Conservation (phyloP, 306 rosid genomes). For the Luffa aegyptiaca region DNA sequence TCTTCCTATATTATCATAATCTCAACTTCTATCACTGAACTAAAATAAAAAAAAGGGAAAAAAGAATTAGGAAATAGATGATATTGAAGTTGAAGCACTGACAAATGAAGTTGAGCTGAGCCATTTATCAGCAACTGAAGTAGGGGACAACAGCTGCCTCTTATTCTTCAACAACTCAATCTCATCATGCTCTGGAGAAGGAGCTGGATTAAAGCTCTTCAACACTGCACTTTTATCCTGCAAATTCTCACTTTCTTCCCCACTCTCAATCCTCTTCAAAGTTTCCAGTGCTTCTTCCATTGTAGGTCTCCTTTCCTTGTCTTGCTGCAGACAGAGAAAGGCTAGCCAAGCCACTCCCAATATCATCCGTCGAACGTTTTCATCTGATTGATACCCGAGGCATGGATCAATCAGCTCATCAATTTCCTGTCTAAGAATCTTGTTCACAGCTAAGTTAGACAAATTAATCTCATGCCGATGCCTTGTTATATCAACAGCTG, state of each 20-base stretch:
- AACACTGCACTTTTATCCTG: not conserved
- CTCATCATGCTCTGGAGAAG: slow-evolving; percentile 37
- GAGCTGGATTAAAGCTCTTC: not conserved
- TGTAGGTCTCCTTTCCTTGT: slow-evolving; percentile 58
- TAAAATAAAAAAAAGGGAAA: not conserved
- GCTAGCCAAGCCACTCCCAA: slow-evolving; percentile 52
- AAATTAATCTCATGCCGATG: slow-evolving; percentile 51
- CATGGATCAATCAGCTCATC: slow-evolving; percentile 42
- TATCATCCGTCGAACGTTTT: slow-evolving; percentile 31
- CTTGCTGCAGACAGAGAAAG: slow-evolving; percentile 51
- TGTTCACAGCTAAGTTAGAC: slow-evolving; percentile 34
- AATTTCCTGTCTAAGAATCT: slow-evolving; percentile 28
- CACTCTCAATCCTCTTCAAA: slow-evolving; percentile 29
- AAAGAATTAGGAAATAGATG: not conserved
- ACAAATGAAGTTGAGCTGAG: slow-evolving; percentile 23
- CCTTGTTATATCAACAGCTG: slow-evolving; percentile 52
- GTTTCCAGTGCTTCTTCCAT: slow-evolving; percentile 45
- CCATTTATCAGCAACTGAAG: slow-evolving; percentile 32
- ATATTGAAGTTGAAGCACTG: slow-evolving; percentile 18
- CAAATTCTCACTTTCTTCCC: slow-evolving; percentile 18
- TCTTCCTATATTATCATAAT: not conserved
- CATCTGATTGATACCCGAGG: slow-evolving; percentile 44
- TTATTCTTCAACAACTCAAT: slow-evolving; percentile 11
- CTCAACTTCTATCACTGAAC: not conserved
- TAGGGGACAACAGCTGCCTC: slow-evolving; percentile 27